Evolutionary conservation across 805 yeast genomes (phyloP).

Genomic region (Sugiyamaella marilandica): DNA sequence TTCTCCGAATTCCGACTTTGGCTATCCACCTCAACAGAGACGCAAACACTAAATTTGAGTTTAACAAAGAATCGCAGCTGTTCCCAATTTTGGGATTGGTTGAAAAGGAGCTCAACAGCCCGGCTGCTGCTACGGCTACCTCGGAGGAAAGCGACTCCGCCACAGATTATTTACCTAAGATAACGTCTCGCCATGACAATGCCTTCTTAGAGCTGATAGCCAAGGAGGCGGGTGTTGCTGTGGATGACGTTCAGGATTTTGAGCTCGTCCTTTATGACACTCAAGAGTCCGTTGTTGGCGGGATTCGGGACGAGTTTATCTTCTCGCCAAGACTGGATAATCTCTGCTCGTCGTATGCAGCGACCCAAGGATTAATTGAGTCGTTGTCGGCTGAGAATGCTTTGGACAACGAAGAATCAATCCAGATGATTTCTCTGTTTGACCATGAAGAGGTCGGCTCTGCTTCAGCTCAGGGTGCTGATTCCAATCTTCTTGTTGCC

Average conservation of each 20-base stretch:
- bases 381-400: conserved; percentile 37
- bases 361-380: conserved; percentile 64
- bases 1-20: conserved; percentile 86
- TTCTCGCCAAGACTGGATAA: conserved; percentile 91
- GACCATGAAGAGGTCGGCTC: conserved; percentile 98
- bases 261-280: conserved; percentile 83
- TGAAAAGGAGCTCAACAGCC: conserved; percentile 35
- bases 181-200: conserved; percentile 68
- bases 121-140: conserved; percentile 20
- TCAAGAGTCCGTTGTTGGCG: conserved; percentile 80
- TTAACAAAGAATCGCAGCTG: conserved; percentile 82
- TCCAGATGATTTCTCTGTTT: conserved; percentile 73
- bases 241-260: conserved; percentile 74
- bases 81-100: conserved; percentile 76
- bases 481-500: conserved; percentile 83
- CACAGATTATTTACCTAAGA: conserved; percentile 29
- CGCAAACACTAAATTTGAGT: conserved; percentile 72
- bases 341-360: conserved; percentile 79
- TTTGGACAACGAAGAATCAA: conserved; percentile 48
- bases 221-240: conserved; percentile 49
- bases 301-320: conserved; percentile 82
- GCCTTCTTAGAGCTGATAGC: conserved; percentile 69
- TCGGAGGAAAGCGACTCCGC: conserved; percentile 14
- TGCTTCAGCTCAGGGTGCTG: conserved; percentile 92
- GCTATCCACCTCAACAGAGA: conserved; percentile 88